These are phyloP conservation scores for Spatholobus suberectus DNA, from an alignment of 306 rosid species.

Conservation along the genomic window DNA sequence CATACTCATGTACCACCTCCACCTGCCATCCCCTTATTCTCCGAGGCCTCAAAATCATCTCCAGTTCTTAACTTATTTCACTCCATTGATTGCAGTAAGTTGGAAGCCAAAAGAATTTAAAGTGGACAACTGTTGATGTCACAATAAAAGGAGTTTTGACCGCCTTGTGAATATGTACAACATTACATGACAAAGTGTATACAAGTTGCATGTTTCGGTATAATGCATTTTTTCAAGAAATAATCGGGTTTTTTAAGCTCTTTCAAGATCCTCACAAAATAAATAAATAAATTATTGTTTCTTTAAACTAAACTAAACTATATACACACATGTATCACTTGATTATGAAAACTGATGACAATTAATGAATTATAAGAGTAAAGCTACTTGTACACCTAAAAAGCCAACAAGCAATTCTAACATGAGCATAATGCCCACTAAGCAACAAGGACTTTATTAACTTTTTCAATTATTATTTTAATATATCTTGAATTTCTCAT, in stretches of 20 bases:
- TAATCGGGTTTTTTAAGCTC: background rate
- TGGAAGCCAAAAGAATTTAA: background rate
- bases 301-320: background rate
- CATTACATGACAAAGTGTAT: background rate
- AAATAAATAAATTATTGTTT: background rate
- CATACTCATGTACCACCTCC: constrained; percentile 13
- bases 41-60: constrained; percentile 24
- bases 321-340: background rate
- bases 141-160: constrained; percentile 11
- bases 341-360: constrained; percentile 15
- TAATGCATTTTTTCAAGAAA: background rate
- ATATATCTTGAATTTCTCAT: background rate
- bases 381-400: constrained; percentile 1
- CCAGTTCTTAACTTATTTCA: background rate
- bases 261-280: background rate
- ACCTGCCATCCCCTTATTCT: constrained; percentile 25
- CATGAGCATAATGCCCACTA: constrained; percentile 13
- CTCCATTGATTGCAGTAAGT: background rate
- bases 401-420: constrained; percentile 5
- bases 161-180: background rate
- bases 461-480: background rate
- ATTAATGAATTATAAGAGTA: background rate
- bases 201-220: background rate
- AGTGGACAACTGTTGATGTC: background rate
- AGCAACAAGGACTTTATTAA: background rate